Evolutionary conservation across 1,139 yeast genomes (phyloP), one percentile per base, ranked within the genome.

Genomic region (Taphrina populina): DNA sequence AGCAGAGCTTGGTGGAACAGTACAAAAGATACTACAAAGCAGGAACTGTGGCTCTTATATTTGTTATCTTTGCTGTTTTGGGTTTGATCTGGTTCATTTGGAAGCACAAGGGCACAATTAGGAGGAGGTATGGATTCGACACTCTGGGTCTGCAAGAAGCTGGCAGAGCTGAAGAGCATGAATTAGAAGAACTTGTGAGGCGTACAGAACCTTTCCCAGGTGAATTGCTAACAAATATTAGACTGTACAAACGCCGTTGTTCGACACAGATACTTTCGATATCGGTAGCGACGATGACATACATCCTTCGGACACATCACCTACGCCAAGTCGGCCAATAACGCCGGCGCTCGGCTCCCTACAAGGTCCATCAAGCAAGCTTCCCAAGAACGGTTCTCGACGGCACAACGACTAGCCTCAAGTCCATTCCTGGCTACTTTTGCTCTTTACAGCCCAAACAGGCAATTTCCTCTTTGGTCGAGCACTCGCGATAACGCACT

Each of bases 21-120:
- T 65, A 69, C 64, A 62, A 62, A 37, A 73, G 75, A 0, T 72
- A 72, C 59, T 69, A 67, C 62, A 64, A 67, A 40, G 75, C 76
- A 0, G 74, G 76, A 3, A 64, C 63, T 7, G 63, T 66, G 2
- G 74, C 75, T 0, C 64, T 73, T 20, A 62, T 69, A 1, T 64
- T 72, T 1, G 69, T 69, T 17, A 61, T 70, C 13, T 46, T 71
- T 1, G 60, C 67, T 3, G 58, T 66, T 0, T 59, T 66, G 1
- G 66, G 62, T 1, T 62, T 63, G 2, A 61, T 64, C 4, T 63
- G 64, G 1, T 62, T 65, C 58, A 64, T 69, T 26, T 56, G 64
- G 29, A 64, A 47, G 36, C 62, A 60, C 55, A 52, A 61, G 6
- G 40, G 59, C 32, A 26, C 45, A 10, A 58, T 58, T 53, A 26